Evolutionary conservation across 768 basidiomycete genomes (phyloP), one percentile per base, ranked within the genome.

Genomic region (Kwoniella mangroviensis): DNA sequence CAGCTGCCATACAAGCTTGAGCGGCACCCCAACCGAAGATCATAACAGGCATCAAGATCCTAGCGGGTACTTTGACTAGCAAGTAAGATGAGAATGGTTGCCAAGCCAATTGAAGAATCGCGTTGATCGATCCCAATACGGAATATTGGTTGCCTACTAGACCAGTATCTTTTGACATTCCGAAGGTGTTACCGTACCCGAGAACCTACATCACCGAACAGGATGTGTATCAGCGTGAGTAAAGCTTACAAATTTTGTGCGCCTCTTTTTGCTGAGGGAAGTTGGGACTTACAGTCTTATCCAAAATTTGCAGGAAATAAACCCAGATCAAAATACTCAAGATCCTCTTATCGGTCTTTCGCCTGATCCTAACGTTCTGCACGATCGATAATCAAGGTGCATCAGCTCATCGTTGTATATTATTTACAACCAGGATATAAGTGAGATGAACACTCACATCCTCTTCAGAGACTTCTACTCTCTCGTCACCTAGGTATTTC

Each of bases 41-140:
- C 55, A 81, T 63, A 40, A 54, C 67, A n/a, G 80, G 76, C 81
- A 82, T 82, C 49, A 79, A 68, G 52, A 69, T 60, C 22, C 77
- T 60, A 40, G 80, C 62, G 49, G 79, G 79, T 3, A 81, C 72
- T 56, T 74, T 68, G 56, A 82, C 81, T 42, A 82, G 70, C 24
- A 82, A 63, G 61, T 80, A 81, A 4, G 81, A 80, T 0, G 78
- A 79, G 67, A 82, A 79, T 12, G 81, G 81, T 66, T 81, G 79
- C 80, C 80, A 82, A 4, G 52, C 75, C 56, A 82, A 73, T 54
- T 81, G 79, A 11, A 80, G 79, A 45, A 82, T 82, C 17, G 78
- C 73, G 66, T 77, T 75, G 43, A 77, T 70, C 9, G 73, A 78
- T 43, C 73, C 73, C 42, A 75, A 56, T 1, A 70, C 42, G n/a